Conservation (phyloP, 257 asterid species). For the Solanum sparsipilum region DNA sequence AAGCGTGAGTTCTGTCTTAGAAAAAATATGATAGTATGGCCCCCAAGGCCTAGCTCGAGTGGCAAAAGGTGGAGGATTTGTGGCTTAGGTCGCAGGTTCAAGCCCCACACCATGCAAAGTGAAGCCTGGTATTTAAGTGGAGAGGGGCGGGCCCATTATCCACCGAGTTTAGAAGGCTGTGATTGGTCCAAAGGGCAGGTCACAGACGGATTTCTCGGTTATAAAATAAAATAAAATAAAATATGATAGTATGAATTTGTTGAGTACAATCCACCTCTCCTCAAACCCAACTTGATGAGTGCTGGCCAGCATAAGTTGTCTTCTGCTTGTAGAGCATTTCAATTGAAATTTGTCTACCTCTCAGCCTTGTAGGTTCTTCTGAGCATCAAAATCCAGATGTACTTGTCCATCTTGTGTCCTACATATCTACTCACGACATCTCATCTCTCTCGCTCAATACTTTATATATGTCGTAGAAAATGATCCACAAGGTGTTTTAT, state of each 20-base stretch:
- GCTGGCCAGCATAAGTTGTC: neutral
- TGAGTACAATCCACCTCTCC: neutral
- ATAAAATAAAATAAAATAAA: neutral
- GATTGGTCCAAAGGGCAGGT: no score
- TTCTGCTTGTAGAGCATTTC: neutral
- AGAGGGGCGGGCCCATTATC: no score
- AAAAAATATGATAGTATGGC: neutral
- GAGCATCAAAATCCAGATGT: neutral
- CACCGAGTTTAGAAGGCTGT: no score
- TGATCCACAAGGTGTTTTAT: neutral
- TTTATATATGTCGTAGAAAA: neutral
- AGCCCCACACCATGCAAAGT: no score
- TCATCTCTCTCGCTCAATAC: neutral
- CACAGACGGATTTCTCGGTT: no score
- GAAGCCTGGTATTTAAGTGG: no score
- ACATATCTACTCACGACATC: neutral
- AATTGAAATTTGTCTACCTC: neutral
- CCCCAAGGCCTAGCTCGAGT: no score
- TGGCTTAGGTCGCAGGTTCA: no score
- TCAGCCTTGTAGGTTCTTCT: neutral
- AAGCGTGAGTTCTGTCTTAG: neutral
- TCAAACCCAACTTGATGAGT: neutral
- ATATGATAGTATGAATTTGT: neutral
- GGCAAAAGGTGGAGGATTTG: no score
- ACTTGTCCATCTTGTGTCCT: neutral